Base-by-base conservation (phyloP, 108 stramenopile genomes). In the Discostella stelligeroides region DNA sequence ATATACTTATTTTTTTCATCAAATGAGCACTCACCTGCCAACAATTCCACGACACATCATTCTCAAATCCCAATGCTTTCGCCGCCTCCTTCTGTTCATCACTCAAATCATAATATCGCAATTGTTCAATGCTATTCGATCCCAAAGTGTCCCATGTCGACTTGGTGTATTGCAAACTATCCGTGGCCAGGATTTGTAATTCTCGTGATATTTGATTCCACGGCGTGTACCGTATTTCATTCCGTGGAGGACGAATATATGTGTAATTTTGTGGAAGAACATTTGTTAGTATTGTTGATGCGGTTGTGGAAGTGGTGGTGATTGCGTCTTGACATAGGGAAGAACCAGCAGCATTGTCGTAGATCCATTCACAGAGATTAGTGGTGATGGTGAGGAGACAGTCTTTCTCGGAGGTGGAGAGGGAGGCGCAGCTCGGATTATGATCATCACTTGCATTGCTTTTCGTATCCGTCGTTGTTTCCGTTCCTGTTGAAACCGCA, bases 1-100 rank as follows among this genome's bases (percentile, higher is more conserved):
- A n/a, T n/a, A n/a, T n/a, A n/a, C n/a, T n/a, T n/a, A n/a, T n/a
- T n/a, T n/a, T n/a, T n/a, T n/a, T n/a, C n/a, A n/a, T n/a, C n/a
- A n/a, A n/a, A n/a, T n/a, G n/a, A n/a, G n/a, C n/a, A n/a, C 48
- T 49, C 48, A 49, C 48, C 48, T 49, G 48, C 67, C 67, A 68
- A 23, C 67, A 68, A 47, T 68, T 68, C 67, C 67, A 68, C 51
- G 67, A 68, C 15, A 34, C 23, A 29, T 57, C 28, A 39, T 68
- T 55, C 1, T 40, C 60, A 21, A 58, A 68, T 7, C 67, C 67
- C 12, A 78, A 51, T 30, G 40, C 40, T 12, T 11, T 20, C 0
- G 72, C 54, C n/a, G 64, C 72, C 30, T n/a, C 18, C 61, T 41
- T 45, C 28, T 78, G 51, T 0, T 45, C 11, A 0, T 47, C 46